phyloP scores from a whole-genome alignment of 768 basidiomycete genomes.

The Lepiota brunneoincarnata region DNA sequence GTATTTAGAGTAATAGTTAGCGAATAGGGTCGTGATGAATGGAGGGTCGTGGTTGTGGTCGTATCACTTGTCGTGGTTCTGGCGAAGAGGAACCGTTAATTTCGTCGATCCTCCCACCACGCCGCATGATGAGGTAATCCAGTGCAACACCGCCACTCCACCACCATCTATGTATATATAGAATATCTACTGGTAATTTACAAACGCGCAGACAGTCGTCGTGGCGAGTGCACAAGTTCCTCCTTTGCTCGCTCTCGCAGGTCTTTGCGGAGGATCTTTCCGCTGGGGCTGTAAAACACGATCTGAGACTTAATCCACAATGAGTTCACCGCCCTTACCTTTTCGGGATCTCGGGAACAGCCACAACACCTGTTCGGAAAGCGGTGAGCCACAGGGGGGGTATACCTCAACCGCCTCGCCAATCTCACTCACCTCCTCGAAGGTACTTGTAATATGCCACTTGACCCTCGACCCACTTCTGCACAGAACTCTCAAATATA shows the following conservation, averaged over 20 bases:
- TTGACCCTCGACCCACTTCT: conserved; percentile 49
- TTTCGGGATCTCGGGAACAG: conserved; percentile 51
- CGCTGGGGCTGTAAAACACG: conserved; percentile 9
- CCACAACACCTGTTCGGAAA: conserved; percentile 43
- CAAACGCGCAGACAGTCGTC: conserved; percentile 2
- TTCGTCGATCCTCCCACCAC: neutral
- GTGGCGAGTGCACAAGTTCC: neutral
- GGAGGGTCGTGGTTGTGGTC: neutral
- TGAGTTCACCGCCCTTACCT: no score
- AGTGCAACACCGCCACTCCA: neutral
- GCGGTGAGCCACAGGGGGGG: neutral
- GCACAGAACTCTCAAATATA: conserved; percentile 39
- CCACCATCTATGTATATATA: neutral
- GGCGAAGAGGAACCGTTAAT: neutral
- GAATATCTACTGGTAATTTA: neutral
- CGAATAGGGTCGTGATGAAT: neutral
- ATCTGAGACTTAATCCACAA: no score
- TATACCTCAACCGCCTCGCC: no score
- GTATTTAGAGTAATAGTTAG: conserved; percentile 7
- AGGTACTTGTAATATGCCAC: conserved; percentile 62
- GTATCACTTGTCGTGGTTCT: neutral
- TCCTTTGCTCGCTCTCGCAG: conserved; percentile 15
- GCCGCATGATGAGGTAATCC: neutral
- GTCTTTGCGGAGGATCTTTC: conserved; percentile 18
- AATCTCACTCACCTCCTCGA: conserved; percentile 51